These are phyloP conservation scores for Leccinum boreale DNA, from an alignment of 768 basidiomycete genomes.

Conservation along the genomic window DNA sequence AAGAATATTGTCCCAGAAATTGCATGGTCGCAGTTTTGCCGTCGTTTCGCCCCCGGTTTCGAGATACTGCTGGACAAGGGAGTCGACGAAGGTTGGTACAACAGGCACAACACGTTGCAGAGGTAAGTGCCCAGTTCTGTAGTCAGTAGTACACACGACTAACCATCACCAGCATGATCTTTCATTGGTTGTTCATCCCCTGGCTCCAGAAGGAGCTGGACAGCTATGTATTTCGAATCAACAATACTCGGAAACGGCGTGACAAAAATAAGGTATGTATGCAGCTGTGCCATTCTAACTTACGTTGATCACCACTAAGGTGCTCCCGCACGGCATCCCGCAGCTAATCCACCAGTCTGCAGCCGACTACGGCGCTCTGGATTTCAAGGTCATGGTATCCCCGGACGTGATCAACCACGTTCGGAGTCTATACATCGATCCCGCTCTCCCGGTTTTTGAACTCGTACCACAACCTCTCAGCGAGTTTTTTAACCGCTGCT, in stretches of 20 bases:
- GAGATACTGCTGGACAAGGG: conserved; percentile 34
- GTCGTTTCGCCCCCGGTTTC: conserved; percentile 34
- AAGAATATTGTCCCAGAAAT: conserved; percentile 39
- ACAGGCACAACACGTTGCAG: conserved; percentile 23
- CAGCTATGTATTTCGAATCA: conserved; percentile 3
- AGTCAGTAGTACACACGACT: too few species aligned
- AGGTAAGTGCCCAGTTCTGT: conserved; percentile 11
- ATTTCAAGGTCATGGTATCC: not conserved
- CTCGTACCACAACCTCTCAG: conserved; percentile 33
- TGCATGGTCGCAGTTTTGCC: not conserved
- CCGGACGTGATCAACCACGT: not conserved
- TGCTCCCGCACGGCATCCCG: not conserved
- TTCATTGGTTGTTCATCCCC: not conserved
- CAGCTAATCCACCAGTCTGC: not conserved
- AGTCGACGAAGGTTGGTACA: conserved; percentile 27
- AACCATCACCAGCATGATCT: not conserved
- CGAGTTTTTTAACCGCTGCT: not conserved
- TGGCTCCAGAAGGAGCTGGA: conserved; percentile 11
- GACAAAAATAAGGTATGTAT: conserved; percentile 6
- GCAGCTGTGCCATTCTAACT: not conserved
- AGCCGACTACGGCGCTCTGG: not conserved
- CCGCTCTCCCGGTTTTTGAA: conserved; percentile 34
- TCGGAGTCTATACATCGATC: conserved; percentile 28
- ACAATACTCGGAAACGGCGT: conserved; percentile 1
- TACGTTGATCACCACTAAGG: not conserved